A percentile compares a stretch with the other conserved stretches of the same genome.
Evolutionary conservation across 1,284 basidiomycete genomes (phyloP).

Genomic region (Boletus smithii): DNA sequence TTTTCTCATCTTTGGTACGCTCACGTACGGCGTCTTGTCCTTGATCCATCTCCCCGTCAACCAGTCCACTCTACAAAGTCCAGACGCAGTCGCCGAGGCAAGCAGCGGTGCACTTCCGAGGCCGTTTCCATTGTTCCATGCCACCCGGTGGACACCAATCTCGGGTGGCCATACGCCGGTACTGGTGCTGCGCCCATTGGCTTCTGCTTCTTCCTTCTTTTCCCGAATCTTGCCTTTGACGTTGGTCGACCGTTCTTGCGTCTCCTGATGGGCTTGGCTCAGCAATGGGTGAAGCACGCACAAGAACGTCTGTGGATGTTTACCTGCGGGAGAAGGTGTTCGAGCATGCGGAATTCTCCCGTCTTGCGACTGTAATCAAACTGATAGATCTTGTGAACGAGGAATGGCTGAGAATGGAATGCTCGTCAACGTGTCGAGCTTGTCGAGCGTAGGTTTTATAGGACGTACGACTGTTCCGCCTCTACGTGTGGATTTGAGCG

Average conservation of each 20-base stretch:
- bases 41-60: constrained; percentile 65
- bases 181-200: constrained; percentile 26
- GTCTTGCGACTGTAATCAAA: constrained; percentile 78
- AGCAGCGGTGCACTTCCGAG: constrained; percentile 64
- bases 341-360: constrained; percentile 78
- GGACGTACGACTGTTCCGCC: constrained; percentile 65
- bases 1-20: constrained; percentile 43
- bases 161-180: constrained; percentile 75
- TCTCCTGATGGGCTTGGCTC: constrained; percentile 43
- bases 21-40: constrained; percentile 59
- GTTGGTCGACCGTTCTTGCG: constrained; percentile 49
- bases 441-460: not conserved
- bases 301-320: constrained; percentile 4
- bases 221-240: constrained; percentile 34
- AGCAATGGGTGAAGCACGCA: not conserved
- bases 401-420: constrained; percentile 55
- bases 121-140: constrained; percentile 77
- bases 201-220: constrained; percentile 29
- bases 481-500: constrained; percentile 62
- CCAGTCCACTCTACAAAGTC: constrained; percentile 81
- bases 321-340: constrained; percentile 76
- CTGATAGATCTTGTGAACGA: constrained; percentile 77
- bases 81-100: constrained; percentile 77
- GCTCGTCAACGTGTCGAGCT: not conserved
- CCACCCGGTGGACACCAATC: constrained; percentile 70